Base-by-base conservation (phyloP, 257 asterid genomes). In the Lantana camara region DNA sequence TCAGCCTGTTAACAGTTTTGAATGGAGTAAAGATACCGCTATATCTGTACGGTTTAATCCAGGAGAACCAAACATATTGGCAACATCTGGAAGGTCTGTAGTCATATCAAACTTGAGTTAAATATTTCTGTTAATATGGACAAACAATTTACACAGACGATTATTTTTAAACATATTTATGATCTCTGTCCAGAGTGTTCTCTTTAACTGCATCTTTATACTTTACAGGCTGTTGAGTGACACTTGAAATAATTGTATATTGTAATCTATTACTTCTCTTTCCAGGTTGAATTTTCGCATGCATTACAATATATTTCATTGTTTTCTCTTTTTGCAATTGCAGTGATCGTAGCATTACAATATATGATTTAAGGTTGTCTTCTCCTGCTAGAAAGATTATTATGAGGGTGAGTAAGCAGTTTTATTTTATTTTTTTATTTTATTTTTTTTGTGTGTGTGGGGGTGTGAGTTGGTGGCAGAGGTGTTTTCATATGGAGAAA, bases 261-360 rank as follows among this genome's bases (percentile, higher is more conserved):
- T 27, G 32, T 27, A 27, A 27, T 27, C 5, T 27, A 5, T 27
- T 27, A 27, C 5, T 27, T 27, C 5, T 27, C 32, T 2, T 27
- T 27, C 32, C 5, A 27, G 2, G 32, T 27, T 27, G 32, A n/a
- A n/a, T 27, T 27, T 5, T 27, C 32, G 32, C 32, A 27, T 27
- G 32, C 4, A 27, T 27, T 27, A 27, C 32, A 27, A 27, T 27
- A 46, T 47, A 27, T 60, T 45, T 74, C 27, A 66, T 55, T 21
- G 22, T 55, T 21, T 54, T 70, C 47, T 23, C 22, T 46, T 45
- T 46, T 44, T 75, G 53, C 46, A 34, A 63, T 57, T 71, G 79
- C 90, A 93, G 99, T 82, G 97, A 93, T 67, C 83, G 96, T 51
- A 93, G 97, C 87, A 93, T 93, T 65, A 69, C 86, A 22, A 81